These are phyloP conservation scores for Coprinopsis strossmayeri DNA, from an alignment of 768 basidiomycete genomes.

Conservation along the genomic window DNA sequence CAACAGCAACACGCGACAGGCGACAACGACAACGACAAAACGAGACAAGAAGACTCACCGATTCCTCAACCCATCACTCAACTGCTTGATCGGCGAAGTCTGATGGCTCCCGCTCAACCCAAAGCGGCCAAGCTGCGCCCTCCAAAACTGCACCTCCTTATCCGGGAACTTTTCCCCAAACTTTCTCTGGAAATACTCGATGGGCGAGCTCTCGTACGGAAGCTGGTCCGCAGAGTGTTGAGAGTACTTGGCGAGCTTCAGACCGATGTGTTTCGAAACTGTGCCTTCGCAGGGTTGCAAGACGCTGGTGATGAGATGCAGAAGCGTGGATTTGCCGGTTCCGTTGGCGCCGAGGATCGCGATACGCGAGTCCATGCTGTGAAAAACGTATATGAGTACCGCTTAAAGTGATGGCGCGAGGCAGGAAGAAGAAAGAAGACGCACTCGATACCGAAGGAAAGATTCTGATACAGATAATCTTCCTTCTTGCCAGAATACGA, in stretches of 20 bases:
- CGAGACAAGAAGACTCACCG: constrained; percentile 43
- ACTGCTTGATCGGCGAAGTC: constrained; percentile 85
- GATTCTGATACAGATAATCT: constrained; percentile 81
- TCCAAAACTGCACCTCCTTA: constrained; percentile 67
- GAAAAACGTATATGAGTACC: not conserved
- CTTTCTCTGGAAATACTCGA: constrained; percentile 87
- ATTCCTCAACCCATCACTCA: constrained; percentile 95
- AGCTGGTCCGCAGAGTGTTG: constrained; percentile 99
- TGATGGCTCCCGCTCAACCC: constrained; percentile 94
- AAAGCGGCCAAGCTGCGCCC: constrained; percentile 46
- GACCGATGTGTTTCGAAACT: constrained; percentile 77
- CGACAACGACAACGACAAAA: not conserved
- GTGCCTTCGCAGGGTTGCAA: constrained; percentile 82
- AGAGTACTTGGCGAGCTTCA: constrained; percentile 97
- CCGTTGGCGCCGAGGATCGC: constrained; percentile 96
- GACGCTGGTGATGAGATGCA: constrained; percentile 72
- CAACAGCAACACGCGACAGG: not conserved
- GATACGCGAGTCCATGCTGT: constrained; percentile 87
- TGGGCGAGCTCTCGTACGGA: constrained; percentile 84
- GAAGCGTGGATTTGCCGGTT: constrained; percentile 57
- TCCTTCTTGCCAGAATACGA: constrained; percentile 86
- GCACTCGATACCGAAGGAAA: constrained; percentile 98
- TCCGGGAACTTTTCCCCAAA: constrained; percentile 87
- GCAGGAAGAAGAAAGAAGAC: constrained; percentile 12
- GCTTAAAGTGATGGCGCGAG: not conserved